Conservation (phyloP, 371 early-diverging fungal genomes). For the Furculomyces boomerangus region DNA sequence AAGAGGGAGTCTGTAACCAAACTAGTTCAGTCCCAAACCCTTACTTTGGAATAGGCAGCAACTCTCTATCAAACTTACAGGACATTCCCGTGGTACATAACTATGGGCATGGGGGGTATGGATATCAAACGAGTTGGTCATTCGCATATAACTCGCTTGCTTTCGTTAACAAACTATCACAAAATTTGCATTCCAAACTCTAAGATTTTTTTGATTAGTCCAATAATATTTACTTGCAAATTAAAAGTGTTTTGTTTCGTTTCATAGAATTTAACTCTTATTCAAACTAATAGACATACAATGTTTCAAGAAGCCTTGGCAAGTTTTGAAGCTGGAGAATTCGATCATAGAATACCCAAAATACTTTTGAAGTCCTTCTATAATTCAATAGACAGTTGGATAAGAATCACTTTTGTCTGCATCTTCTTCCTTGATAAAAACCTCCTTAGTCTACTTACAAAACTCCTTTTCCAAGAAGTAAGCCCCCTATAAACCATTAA, state of each 20-base stretch:
- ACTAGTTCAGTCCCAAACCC: background rate
- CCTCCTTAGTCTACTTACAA: background rate
- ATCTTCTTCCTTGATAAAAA: background rate
- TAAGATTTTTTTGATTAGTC: too few relatives aligned
- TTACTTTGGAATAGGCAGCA: too few relatives aligned
- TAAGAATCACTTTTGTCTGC: background rate
- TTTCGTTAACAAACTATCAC: background rate
- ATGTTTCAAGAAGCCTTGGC: too few relatives aligned
- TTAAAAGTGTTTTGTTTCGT: too few relatives aligned
- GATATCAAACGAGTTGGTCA: slow-evolving; percentile 2
- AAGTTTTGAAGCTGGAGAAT: background rate
- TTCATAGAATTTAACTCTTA: too few relatives aligned
- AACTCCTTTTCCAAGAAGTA: background rate
- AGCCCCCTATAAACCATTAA: too few relatives aligned
- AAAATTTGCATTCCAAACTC: too few relatives aligned
- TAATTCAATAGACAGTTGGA: background rate
- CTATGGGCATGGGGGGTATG: slow-evolving; percentile 3
- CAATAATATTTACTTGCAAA: too few relatives aligned
- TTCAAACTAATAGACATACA: too few relatives aligned
- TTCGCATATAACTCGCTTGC: background rate
- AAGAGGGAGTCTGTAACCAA: slow-evolving; percentile 31
- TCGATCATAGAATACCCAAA: background rate
- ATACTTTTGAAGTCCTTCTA: background rate
- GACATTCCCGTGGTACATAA: background rate
- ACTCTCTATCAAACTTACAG: background rate